Evolutionary conservation across 2,329 filamentous ascomycete genomes (phyloP).

Genomic region (Penicillium olsonii): DNA sequence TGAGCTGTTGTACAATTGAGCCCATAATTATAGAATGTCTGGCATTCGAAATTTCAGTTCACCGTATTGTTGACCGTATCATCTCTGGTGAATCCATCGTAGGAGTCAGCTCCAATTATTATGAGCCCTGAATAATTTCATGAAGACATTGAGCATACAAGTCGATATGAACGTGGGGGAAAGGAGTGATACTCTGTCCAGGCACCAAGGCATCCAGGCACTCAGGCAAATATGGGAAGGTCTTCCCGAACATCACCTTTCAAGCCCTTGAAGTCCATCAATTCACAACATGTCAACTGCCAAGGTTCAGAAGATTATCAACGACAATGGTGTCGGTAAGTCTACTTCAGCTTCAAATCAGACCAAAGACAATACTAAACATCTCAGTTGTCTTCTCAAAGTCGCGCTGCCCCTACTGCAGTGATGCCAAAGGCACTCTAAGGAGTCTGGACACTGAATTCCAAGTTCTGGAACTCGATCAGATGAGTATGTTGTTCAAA

Average conservation of each 20-base stretch:
- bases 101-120: no score
- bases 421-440: constrained; percentile 2
- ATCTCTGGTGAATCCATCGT: no score
- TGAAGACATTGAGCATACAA: no score
- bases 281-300: background rate
- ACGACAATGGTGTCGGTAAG: constrained; percentile 1
- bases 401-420: constrained; percentile 8
- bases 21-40: no score
- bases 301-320: background rate
- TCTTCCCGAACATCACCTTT: no score
- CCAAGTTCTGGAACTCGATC: constrained; percentile 5
- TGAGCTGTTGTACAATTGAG: no score
- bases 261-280: background rate
- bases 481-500: background rate
- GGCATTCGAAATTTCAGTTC: no score
- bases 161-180: no score
- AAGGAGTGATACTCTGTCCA: no score
- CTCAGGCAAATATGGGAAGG: background rate
- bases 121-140: no score
- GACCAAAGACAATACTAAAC: background rate
- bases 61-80: no score
- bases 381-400: constrained; percentile 10
- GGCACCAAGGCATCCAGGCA: no score
- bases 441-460: constrained; percentile 4
- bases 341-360: background rate